Conservation (phyloP, 2,329 filamentous ascomycete species). For the Epichloe gansuensis region DNA sequence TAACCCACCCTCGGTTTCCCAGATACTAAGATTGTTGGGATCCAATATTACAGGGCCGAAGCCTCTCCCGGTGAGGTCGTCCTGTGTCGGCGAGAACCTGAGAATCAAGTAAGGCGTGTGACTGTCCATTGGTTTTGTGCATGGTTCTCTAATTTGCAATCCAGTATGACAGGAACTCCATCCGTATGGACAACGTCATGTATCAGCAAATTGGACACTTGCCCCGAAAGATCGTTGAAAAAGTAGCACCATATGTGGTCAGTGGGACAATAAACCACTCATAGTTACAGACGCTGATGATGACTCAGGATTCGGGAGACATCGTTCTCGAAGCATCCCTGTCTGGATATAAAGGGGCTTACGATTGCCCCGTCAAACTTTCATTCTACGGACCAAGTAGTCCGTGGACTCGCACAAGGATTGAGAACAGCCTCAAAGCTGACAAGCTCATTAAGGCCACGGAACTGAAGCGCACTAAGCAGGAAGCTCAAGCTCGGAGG, state of each 20-base stretch:
- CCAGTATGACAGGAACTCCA: conserved; percentile 62
- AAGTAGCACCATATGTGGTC: conserved; percentile 61
- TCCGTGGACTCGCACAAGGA: conserved; percentile 31
- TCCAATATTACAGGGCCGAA: conserved; percentile 47
- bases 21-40: conserved; percentile 39
- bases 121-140: not conserved
- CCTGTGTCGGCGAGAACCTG: conserved; percentile 49
- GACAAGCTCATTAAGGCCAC: conserved; percentile 50
- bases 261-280: conserved; percentile 9
- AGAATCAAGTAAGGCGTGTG: conserved; percentile 35
- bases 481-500: conserved; percentile 40
- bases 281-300: not conserved
- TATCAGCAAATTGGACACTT: conserved; percentile 68
- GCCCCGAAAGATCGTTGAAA: conserved; percentile 51
- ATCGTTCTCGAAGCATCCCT: conserved; percentile 58
- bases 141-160: not conserved
- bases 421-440: conserved; percentile 50
- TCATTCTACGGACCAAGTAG: conserved; percentile 57
- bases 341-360: conserved; percentile 50
- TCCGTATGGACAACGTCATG: conserved; percentile 66
- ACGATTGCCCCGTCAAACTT: conserved; percentile 59
- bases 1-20: not conserved
- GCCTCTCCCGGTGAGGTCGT: conserved; percentile 52
- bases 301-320: conserved; percentile 36
- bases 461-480: conserved; percentile 41